These are phyloP conservation scores for Epichloe elymi DNA, from an alignment of 2,329 filamentous ascomycete genomes.

Conservation along the genomic window DNA sequence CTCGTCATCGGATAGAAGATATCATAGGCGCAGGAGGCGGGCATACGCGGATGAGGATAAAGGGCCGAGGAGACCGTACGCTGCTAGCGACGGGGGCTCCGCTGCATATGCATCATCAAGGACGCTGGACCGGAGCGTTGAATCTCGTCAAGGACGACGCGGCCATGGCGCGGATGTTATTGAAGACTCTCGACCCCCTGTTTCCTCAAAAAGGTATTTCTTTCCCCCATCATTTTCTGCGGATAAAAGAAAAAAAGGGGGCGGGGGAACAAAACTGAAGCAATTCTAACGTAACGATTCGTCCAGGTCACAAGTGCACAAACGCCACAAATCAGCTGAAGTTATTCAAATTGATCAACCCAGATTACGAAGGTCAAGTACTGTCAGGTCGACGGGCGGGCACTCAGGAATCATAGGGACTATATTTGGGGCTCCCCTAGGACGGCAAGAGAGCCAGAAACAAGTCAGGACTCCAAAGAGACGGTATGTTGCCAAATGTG, in stretches of 20 bases:
- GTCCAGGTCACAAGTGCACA: conserved; percentile 5
- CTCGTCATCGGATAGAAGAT: conserved; percentile 13
- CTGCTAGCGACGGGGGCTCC: conserved; percentile 16
- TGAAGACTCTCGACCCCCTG: conserved; percentile 21
- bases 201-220: conserved; percentile 19
- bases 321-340: conserved; percentile 11
- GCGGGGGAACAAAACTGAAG: not conserved
- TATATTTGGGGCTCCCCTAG: conserved; percentile 14
- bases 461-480: conserved; percentile 2
- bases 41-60: conserved; percentile 14
- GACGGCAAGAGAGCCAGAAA: conserved; percentile 13
- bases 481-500: conserved; percentile 6
- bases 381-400: conserved; percentile 7
- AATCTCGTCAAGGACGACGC: conserved; percentile 15
- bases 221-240: not conserved
- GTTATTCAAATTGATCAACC: conserved; percentile 6
- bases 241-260: not conserved
- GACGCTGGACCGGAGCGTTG: conserved; percentile 17
- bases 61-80: conserved; percentile 9
- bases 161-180: conserved; percentile 17
- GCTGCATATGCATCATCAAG: conserved; percentile 15
- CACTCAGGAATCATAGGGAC: conserved; percentile 16
- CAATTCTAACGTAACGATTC: not conserved
- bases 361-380: conserved; percentile 7
- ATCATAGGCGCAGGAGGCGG: conserved; percentile 12